Percentiles rank a stretch among this genome's conserved stretches.
These are phyloP conservation scores for Blastobotrys chiropterorum DNA, from an alignment of 805 yeast species.

Conservation along the genomic window DNA sequence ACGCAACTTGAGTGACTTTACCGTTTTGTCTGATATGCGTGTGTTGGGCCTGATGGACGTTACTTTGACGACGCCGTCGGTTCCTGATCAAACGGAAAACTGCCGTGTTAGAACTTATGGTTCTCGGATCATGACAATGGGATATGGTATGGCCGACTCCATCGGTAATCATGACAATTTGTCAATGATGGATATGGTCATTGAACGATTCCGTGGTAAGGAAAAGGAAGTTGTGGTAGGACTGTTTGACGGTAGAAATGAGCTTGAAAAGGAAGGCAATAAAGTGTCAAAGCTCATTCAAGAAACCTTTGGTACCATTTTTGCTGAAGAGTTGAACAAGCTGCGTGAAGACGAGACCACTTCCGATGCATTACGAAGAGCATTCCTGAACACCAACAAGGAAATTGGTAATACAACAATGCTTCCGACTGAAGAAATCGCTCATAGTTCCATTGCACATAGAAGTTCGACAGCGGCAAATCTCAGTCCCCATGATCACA, in stretches of 20 bases:
- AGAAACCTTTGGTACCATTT: slow-evolving; percentile 57
- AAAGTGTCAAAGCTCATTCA: slow-evolving; percentile 64
- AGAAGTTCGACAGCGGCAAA: slow-evolving; percentile 47
- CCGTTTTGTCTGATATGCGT: slow-evolving; percentile 61
- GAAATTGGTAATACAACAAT: slow-evolving; percentile 56
- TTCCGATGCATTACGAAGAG: slow-evolving; percentile 71
- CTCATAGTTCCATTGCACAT: slow-evolving; percentile 42
- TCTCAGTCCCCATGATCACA: slow-evolving; percentile 58
- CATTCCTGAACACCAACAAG: slow-evolving; percentile 73
- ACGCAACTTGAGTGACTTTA: slow-evolving; percentile 51
- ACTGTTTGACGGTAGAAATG: slow-evolving; percentile 75
- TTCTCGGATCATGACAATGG: slow-evolving; percentile 64
- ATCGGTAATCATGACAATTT: slow-evolving; percentile 59
- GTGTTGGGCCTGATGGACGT: slow-evolving; percentile 91
- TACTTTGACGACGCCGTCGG: slow-evolving; percentile 78
- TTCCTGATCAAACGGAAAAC: slow-evolving; percentile 81
- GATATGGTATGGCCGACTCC: slow-evolving; percentile 89
- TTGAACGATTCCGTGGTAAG: slow-evolving; percentile 81
- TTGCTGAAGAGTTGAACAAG: slow-evolving; percentile 58
- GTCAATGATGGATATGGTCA: slow-evolving; percentile 75
- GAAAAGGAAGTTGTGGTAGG: slow-evolving; percentile 77
- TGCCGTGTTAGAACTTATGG: slow-evolving; percentile 88
- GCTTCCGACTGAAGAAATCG: slow-evolving; percentile 25
- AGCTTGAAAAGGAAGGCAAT: slow-evolving; percentile 32
- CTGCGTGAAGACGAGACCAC: slow-evolving; percentile 44